Evolutionary conservation across 805 yeast species (phyloP).

Genomic region (Wickerhamomyces chambardii): DNA sequence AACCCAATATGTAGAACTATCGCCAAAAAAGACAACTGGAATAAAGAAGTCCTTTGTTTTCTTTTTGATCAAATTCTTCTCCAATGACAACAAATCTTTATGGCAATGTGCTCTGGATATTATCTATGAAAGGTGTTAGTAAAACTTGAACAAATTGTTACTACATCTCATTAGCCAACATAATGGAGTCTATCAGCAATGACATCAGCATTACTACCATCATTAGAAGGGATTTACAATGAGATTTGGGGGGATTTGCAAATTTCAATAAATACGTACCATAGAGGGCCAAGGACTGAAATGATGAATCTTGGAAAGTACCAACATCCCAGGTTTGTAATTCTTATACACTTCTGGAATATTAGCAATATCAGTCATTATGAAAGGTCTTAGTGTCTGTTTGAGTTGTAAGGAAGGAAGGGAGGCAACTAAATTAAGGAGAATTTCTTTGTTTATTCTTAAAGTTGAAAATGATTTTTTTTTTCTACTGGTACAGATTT

Average conservation of each 20-base stretch:
- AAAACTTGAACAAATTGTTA: no score
- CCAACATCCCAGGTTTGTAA: conserved; percentile 21
- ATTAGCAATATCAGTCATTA: background rate
- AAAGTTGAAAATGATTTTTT: no score
- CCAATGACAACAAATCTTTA: background rate
- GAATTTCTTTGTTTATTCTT: no score
- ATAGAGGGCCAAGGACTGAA: conserved; percentile 44
- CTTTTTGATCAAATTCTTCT: background rate
- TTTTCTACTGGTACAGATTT: no score
- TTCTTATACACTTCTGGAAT: background rate
- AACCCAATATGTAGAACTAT: background rate
- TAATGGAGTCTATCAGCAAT: no score
- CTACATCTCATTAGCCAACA: no score
- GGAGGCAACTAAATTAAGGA: no score
- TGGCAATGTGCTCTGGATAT: background rate
- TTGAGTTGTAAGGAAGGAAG: no score
- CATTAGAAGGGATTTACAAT: background rate
- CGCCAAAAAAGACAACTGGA: background rate
- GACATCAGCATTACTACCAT: no score
- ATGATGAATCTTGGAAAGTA: conserved; percentile 34
- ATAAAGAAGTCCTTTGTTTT: background rate
- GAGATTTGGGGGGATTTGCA: background rate
- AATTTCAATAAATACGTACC: conserved; percentile 10
- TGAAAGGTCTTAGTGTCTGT: no score
- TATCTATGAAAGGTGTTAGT: no score